Conservation (phyloP, 805 yeast species). For the Nakazawaea holstii region DNA sequence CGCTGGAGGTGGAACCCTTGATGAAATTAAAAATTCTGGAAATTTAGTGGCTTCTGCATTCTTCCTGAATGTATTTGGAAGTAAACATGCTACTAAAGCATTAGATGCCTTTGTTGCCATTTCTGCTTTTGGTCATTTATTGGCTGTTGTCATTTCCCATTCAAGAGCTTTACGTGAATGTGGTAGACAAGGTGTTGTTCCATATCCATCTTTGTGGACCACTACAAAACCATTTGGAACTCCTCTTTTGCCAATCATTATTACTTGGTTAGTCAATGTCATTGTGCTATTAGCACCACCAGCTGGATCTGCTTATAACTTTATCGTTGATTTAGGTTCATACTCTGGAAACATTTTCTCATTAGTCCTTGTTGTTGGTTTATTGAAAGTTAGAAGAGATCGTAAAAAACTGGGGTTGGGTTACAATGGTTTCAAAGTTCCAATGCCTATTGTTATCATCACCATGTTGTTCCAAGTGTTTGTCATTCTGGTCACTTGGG, state of each 20-base stretch:
- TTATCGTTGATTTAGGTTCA: conserved; percentile 39
- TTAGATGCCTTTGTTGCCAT: conserved; percentile 42
- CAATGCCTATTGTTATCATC: conserved; percentile 28
- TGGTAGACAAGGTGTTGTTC: conserved; percentile 46
- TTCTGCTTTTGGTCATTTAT: conserved; percentile 43
- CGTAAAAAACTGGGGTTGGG: conserved; percentile 30
- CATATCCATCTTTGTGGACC: conserved; percentile 39
- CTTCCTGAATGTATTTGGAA: conserved; percentile 28
- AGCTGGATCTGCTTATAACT: conserved; percentile 44
- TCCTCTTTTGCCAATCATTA: conserved; percentile 38
- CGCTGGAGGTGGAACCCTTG: conserved; percentile 22
- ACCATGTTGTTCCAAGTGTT: conserved; percentile 28
- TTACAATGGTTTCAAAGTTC: conserved; percentile 27
- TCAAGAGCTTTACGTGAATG: conserved; percentile 44
- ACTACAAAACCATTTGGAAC: conserved; percentile 38
- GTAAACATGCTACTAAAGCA: conserved; percentile 35
- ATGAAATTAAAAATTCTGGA: conserved; percentile 25
- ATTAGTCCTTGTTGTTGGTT: conserved; percentile 34
- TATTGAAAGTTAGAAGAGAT: conserved; percentile 30
- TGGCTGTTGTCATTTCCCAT: conserved; percentile 43
- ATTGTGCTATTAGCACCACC: conserved; percentile 40
- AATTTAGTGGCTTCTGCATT: conserved; percentile 25
- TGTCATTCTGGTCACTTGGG: conserved; percentile 37
- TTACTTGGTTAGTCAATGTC: conserved; percentile 41
- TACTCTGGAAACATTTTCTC: conserved; percentile 43